Conservation (phyloP, 768 basidiomycete genomes). For the Saitozyma podzolica region DNA sequence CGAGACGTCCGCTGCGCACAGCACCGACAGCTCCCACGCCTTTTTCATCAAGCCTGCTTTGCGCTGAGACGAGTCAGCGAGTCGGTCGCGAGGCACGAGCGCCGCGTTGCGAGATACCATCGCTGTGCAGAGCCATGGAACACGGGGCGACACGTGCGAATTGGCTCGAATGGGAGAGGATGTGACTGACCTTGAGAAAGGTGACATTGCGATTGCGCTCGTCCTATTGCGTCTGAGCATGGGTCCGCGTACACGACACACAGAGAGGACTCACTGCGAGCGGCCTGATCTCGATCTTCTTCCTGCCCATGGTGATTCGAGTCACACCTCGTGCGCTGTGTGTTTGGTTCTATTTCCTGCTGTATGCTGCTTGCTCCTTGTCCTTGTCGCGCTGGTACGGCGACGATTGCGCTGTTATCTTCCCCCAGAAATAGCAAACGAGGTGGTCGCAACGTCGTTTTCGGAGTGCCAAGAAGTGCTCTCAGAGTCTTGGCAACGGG, state of each 20-base stretch:
- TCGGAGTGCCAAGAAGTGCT: no score
- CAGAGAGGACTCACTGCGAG: constrained; percentile 34
- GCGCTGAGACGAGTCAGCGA: constrained; percentile 24
- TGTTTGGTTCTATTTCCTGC: no score
- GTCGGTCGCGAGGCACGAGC: not conserved
- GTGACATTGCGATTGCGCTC: constrained; percentile 52
- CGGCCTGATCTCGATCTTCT: constrained; percentile 51
- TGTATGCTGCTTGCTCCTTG: no score
- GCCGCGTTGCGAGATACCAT: not conserved
- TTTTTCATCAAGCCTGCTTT: constrained; percentile 54
- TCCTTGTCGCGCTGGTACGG: no score
- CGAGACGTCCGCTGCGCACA: constrained; percentile 50
- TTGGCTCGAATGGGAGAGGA: not conserved
- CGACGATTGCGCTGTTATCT: no score
- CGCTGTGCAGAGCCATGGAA: not conserved
- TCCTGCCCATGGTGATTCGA: constrained; percentile 39
- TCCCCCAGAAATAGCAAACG: no score
- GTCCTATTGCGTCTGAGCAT: constrained; percentile 28
- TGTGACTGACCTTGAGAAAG: constrained; percentile 45
- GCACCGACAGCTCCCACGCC: constrained; percentile 51
- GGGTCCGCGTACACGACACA: no score
- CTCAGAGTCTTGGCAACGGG: no score
- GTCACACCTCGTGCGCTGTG: no score
- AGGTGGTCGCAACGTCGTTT: no score
- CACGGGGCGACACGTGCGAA: not conserved